Conservation (phyloP, 305 asterid genomes). For the Fraxinus baroniana region DNA sequence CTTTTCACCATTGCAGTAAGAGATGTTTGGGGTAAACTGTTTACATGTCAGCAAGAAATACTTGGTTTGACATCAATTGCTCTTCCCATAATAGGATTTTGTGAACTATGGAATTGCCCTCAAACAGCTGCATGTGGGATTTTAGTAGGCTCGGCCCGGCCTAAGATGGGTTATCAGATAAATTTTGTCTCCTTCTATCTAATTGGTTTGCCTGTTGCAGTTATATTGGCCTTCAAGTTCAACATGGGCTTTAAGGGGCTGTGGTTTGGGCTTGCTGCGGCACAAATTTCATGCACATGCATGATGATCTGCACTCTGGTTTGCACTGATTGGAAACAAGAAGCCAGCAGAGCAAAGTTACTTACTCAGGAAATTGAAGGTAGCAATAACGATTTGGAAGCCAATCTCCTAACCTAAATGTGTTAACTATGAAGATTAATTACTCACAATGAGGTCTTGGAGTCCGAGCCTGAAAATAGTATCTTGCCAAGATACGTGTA, state of each 20-base stretch:
- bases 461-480: background rate
- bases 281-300: slow-evolving; percentile 47
- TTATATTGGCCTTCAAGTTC: slow-evolving; percentile 41
- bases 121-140: slow-evolving; percentile 58
- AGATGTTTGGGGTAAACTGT: slow-evolving; percentile 55
- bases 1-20: slow-evolving; percentile 36
- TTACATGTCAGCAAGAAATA: slow-evolving; percentile 43
- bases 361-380: slow-evolving; percentile 40
- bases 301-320: slow-evolving; percentile 48
- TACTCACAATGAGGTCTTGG: slow-evolving; percentile 7
- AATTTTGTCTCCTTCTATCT: slow-evolving; percentile 53
- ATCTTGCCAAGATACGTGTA: background rate
- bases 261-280: slow-evolving; percentile 62
- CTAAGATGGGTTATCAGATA: slow-evolving; percentile 41
- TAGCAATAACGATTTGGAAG: slow-evolving; percentile 33
- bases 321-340: slow-evolving; percentile 52
- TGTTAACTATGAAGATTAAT: slow-evolving; percentile 23
- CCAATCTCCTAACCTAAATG: slow-evolving; percentile 38
- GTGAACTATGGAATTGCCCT: slow-evolving; percentile 56
- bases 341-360: slow-evolving; percentile 51
- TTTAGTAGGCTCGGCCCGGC: slow-evolving; percentile 52
- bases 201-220: slow-evolving; percentile 55
- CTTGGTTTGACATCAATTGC: slow-evolving; percentile 43
- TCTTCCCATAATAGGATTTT: slow-evolving; percentile 54
- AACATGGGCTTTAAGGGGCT: slow-evolving; percentile 52